Evolutionary conservation across 2,329 filamentous ascomycete genomes (phyloP).

Genomic region (Xylariaceae sp.): DNA sequence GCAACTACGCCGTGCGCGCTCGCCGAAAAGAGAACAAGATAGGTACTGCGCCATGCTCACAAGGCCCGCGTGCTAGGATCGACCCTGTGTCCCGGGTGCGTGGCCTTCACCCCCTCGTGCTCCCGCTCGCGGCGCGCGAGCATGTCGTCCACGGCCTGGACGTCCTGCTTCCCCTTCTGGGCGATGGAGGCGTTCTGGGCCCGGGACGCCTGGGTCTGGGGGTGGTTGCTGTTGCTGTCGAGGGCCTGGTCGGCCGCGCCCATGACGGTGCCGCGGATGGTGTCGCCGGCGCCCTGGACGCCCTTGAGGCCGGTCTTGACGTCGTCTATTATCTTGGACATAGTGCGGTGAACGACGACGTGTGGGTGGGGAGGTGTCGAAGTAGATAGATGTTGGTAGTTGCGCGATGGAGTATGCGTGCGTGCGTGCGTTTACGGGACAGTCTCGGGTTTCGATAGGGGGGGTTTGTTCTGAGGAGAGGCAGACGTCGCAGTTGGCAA

Average conservation of each 20-base stretch:
- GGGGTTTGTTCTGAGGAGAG: too few relatives aligned
- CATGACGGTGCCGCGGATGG: conserved; percentile 25
- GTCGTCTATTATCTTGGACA: conserved; percentile 28
- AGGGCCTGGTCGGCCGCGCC: conserved; percentile 25
- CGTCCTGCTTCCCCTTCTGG: conserved; percentile 23
- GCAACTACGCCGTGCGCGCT: too few relatives aligned
- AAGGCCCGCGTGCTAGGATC: neutral
- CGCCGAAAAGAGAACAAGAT: too few relatives aligned
- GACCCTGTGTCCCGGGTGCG: neutral
- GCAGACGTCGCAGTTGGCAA: too few relatives aligned
- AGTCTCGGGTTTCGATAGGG: too few relatives aligned
- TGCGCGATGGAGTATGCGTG: too few relatives aligned
- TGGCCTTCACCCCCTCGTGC: neutral
- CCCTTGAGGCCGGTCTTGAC: conserved; percentile 29
- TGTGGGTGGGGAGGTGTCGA: too few relatives aligned
- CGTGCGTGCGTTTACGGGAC: too few relatives aligned
- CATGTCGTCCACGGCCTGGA: conserved; percentile 19
- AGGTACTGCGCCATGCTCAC: too few relatives aligned
- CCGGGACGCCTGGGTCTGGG: conserved; percentile 18
- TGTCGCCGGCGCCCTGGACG: conserved; percentile 27
- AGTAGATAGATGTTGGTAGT: too few relatives aligned
- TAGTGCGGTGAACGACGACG: conserved; percentile 12
- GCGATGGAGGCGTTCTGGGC: conserved; percentile 19
- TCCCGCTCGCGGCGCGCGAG: conserved; percentile 19
- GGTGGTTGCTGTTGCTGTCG: conserved; percentile 21